Conservation (phyloP, 139 green algal species). For the Mychonastes homosphaera region DNA sequence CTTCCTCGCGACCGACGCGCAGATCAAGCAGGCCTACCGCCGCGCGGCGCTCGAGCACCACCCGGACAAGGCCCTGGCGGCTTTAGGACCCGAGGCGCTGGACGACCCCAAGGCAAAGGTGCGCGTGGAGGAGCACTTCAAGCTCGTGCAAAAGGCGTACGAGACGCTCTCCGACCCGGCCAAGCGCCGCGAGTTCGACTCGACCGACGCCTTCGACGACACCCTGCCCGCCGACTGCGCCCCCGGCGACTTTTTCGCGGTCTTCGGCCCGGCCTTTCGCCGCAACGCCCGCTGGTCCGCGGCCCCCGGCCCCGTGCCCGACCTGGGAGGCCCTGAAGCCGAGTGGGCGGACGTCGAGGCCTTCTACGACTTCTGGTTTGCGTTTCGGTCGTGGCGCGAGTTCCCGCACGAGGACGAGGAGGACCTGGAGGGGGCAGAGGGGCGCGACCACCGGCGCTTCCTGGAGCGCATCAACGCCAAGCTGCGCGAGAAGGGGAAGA, state of each 20-base stretch:
- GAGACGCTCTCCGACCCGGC: constrained; percentile 69
- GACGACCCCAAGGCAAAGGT: constrained; percentile 33
- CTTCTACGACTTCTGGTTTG: constrained; percentile 96
- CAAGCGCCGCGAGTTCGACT: constrained; percentile 83
- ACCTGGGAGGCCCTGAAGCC: constrained; percentile 53
- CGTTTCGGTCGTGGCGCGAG: constrained; percentile 87
- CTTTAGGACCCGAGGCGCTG: too few species aligned
- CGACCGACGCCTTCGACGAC: constrained; percentile 91
- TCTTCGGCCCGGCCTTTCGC: constrained; percentile 86
- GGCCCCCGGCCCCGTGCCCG: constrained; percentile 48
- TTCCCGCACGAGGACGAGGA: constrained; percentile 93
- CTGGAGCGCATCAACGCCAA: constrained; percentile 90
- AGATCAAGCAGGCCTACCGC: constrained; percentile 77
- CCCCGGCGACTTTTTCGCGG: constrained; percentile 79
- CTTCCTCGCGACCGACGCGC: constrained; percentile 66
- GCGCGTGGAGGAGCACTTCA: constrained; percentile 70
- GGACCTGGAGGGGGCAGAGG: constrained; percentile 77
- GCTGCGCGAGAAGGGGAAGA: constrained; percentile 86
- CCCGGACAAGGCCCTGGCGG: constrained; percentile 76
- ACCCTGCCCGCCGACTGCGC: constrained; percentile 62
- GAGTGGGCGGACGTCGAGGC: constrained; percentile 49
- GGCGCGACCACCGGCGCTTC: constrained; percentile 73
- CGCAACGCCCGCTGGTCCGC: constrained; percentile 76
- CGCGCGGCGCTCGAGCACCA: constrained; percentile 75
- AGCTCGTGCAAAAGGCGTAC: constrained; percentile 73